phyloP scores from a whole-genome alignment of 2,329 filamentous ascomycete genomes.

The Sporothrix variecibatus region DNA sequence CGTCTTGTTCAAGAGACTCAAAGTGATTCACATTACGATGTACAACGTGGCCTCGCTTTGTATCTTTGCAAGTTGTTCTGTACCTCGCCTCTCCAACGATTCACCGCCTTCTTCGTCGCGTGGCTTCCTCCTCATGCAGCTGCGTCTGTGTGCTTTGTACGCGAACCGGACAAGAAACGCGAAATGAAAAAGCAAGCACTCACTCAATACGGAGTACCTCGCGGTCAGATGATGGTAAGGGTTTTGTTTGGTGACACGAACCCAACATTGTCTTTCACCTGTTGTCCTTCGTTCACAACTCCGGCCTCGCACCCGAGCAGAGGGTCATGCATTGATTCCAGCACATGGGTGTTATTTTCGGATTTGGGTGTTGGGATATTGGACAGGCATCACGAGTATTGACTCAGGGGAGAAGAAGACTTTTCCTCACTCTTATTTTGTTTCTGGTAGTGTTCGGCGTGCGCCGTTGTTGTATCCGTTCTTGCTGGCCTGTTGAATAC shows the following conservation, averaged over 20 bases:
- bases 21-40: too few species aligned
- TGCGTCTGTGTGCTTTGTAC: neutral
- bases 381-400: neutral
- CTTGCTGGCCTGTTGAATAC: neutral
- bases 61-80: neutral
- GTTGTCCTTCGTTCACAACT: neutral
- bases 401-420: neutral
- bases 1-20: neutral
- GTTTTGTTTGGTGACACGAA: neutral
- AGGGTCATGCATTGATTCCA: conserved; percentile 1
- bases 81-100: neutral
- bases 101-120: conserved; percentile 8
- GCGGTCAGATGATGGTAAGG: neutral
- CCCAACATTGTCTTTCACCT: neutral
- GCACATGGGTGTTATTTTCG: conserved; percentile 8
- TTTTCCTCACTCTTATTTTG: neutral
- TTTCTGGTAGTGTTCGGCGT: neutral
- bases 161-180: neutral
- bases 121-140: neutral
- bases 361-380: neutral
- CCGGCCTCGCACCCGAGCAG: neutral
- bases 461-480: conserved; percentile 1
- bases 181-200: neutral
- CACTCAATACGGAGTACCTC: neutral
- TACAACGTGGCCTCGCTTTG: neutral